Conservation (phyloP, 345 rosid species). For the Balakata baccata region DNA sequence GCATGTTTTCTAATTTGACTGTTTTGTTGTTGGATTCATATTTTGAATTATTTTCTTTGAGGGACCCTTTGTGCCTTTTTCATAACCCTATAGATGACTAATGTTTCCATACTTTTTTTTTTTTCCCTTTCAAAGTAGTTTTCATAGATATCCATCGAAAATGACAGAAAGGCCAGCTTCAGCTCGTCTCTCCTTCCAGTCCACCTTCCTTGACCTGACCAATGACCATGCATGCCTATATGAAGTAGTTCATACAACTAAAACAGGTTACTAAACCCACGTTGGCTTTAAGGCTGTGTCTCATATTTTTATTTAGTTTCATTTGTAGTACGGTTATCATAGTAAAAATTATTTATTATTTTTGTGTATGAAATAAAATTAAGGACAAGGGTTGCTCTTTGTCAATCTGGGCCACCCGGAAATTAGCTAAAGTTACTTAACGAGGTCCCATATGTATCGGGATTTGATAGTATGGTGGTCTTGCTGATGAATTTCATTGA, state of each 20-base stretch:
- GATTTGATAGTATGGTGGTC: neutral
- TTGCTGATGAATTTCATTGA: neutral
- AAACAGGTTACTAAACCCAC: neutral
- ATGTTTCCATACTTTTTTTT: neutral
- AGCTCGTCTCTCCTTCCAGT: slow-evolving; percentile 5
- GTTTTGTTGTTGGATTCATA: slow-evolving; percentile 11
- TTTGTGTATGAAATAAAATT: too few species aligned
- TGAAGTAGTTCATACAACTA: slow-evolving; percentile 21
- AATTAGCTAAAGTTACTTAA: too few species aligned
- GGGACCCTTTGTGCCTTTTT: slow-evolving; percentile 14
- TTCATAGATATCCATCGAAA: neutral
- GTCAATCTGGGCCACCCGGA: too few species aligned
- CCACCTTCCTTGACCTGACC: slow-evolving; percentile 13
- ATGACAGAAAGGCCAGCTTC: slow-evolving; percentile 5
- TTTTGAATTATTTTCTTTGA: neutral
- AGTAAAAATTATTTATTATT: too few species aligned
- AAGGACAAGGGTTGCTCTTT: too few species aligned
- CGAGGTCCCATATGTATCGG: neutral
- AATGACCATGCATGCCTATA: slow-evolving; percentile 16
- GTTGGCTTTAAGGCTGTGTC: too few species aligned
- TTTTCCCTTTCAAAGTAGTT: neutral
- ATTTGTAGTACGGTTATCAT: too few species aligned
- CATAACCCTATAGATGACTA: slow-evolving; percentile 10
- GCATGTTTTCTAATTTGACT: neutral
- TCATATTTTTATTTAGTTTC: too few species aligned